A percentile compares a stretch with the other conserved stretches of the same genome.
These are phyloP conservation scores for Plasmodium knowlesi DNA, from an alignment of 169 alveolate genomes.

Conservation along the genomic window DNA sequence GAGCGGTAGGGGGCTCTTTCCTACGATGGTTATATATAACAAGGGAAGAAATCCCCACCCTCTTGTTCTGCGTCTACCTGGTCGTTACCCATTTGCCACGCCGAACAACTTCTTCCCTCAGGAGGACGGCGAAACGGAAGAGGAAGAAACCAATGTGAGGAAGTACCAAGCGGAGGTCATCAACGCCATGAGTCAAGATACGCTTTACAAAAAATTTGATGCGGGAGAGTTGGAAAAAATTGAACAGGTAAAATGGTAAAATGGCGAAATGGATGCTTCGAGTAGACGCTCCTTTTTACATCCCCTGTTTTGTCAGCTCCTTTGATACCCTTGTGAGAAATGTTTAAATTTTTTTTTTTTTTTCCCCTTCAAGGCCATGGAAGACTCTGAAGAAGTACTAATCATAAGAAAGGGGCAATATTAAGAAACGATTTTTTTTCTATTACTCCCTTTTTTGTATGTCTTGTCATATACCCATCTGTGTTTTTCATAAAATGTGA, in stretches of 20 bases:
- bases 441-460: not conserved
- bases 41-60: not conserved
- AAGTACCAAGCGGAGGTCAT: conserved; percentile 65
- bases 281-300: not conserved
- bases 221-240: conserved; percentile 35
- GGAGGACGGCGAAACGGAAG: conserved; percentile 23
- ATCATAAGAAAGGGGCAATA: not conserved
- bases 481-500: not conserved
- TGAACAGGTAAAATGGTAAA: conserved; percentile 20
- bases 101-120: not conserved
- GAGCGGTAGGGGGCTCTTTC: not conserved
- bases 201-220: conserved; percentile 46
- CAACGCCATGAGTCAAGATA: conserved; percentile 41
- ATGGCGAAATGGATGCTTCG: not conserved
- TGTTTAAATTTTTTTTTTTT: not conserved
- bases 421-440: not conserved
- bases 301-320: not conserved
- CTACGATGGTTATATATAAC: not conserved
- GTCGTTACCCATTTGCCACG: not conserved
- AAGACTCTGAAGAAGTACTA: conserved; percentile 24
- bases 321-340: not conserved
- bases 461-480: not conserved
- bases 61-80: not conserved
- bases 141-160: conserved; percentile 13
- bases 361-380: conserved; percentile 25